Conservation (phyloP, 2,329 filamentous ascomycete genomes). For the Aspergillaceae sp. region DNA sequence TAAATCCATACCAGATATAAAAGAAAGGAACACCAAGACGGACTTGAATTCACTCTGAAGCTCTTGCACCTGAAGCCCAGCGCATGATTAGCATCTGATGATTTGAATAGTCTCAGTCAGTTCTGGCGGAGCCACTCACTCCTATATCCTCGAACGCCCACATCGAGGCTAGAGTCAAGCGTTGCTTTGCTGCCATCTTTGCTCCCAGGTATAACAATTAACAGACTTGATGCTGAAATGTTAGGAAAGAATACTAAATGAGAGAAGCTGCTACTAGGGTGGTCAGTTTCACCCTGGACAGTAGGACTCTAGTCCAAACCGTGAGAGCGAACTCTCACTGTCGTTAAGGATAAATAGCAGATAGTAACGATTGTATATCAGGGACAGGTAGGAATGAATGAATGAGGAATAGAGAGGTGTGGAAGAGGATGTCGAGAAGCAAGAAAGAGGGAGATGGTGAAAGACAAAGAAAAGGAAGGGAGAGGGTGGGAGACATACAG, state of each 20-base stretch:
- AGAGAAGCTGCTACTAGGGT: not conserved
- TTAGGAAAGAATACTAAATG: not conserved
- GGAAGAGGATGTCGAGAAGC: not conserved
- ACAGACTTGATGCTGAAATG: too few relatives aligned
- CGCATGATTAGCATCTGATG: too few relatives aligned
- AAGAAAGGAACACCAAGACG: not conserved
- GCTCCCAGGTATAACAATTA: not conserved
- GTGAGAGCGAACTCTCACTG: too few relatives aligned
- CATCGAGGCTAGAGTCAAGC: slow-evolving; percentile 22
- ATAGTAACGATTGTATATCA: too few relatives aligned
- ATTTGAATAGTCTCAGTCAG: too few relatives aligned
- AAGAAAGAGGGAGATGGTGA: not conserved
- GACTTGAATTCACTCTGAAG: slow-evolving; percentile 16
- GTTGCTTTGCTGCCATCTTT: slow-evolving; percentile 12
- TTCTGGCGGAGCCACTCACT: slow-evolving; percentile 10
- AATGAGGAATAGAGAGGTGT: not conserved
- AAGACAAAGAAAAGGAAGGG: not conserved
- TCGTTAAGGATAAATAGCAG: too few relatives aligned
- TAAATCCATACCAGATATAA: not conserved
- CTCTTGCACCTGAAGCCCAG: slow-evolving; percentile 14
- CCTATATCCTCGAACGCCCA: slow-evolving; percentile 26
- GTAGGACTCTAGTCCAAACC: too few relatives aligned
- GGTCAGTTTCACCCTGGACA: too few relatives aligned
- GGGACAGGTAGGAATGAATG: not conserved
- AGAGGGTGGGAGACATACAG: not conserved